Base-by-base conservation (phyloP, 306 rosid species). In the Begonia loranthoides region DNA sequence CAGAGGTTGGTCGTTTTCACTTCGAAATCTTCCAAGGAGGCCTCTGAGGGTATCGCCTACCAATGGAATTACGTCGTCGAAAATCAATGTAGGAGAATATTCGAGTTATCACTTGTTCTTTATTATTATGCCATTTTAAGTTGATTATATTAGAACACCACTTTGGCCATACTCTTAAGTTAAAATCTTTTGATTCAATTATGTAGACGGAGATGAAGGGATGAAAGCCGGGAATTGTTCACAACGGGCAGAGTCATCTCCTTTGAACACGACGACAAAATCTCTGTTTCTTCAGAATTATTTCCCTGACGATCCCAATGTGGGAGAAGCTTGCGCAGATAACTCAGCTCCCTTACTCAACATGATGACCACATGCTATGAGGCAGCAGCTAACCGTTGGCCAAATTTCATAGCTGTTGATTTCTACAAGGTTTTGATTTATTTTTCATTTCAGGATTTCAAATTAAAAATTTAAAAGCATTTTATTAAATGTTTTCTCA, bases 401-500 rank as follows among this genome's bases (percentile, higher is more conserved):
- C 72, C 96, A 50, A 92, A 92, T 72, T 92, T 83, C 76, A 64
- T 92, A 41, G 93, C 99, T 16, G 96, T 92, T 57, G 96, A 92
- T 76, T 92, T 76, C 66, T 92, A 86, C 67, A 55, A 58, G 93
- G 99, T 86, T 54, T 24, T 57, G n/a, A 17, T 41, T 1, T 1
- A 6, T 41, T 9, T 10, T 55, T 38, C 45, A 24, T 33, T 56
- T 9, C 9, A 12, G 60, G 24, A 45, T 17, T 45, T 3, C 16
- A 43, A n/a, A 24, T 10, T 13, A 17, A 17, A 13, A 13, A 17
- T 43, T 21, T 38, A 56, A 47, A 14, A 47, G 6, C 21, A 21
- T 45, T 19, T 6, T 15, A 44, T 43, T 44, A 4, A 28, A 28
- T 12, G 47, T 40, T 14, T 14, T 41, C 38, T n/a, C 1, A 22